These are phyloP conservation scores for Danielia oregonensis DNA, from an alignment of 805 yeast species.

Conservation along the genomic window DNA sequence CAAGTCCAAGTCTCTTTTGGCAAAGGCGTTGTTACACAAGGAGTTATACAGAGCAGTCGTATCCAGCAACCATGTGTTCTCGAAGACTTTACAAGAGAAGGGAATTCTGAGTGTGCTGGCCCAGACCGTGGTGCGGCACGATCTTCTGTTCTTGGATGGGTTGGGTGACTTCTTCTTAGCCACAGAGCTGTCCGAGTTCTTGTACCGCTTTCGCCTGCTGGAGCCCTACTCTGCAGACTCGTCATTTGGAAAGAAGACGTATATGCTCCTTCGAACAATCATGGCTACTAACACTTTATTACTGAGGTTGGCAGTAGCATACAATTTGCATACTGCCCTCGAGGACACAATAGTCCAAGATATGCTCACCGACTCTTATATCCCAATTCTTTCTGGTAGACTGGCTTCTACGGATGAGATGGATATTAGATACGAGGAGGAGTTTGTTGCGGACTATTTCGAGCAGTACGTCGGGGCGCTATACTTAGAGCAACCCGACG, in stretches of 20 bases:
- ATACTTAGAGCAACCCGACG: slow-evolving; percentile 33
- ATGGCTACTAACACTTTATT: slow-evolving; percentile 42
- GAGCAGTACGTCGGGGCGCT: slow-evolving; percentile 43
- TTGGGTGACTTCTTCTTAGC: slow-evolving; percentile 40
- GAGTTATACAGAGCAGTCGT: slow-evolving; percentile 32
- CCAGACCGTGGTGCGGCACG: slow-evolving; percentile 25
- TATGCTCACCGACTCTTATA: slow-evolving; percentile 23
- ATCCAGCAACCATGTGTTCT: slow-evolving; percentile 25
- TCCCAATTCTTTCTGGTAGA: slow-evolving; percentile 7
- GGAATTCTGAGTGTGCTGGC: slow-evolving; percentile 20
- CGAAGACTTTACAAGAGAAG: slow-evolving; percentile 13
- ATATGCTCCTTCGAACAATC: slow-evolving; percentile 27
- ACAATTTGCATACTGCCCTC: slow-evolving; percentile 31
- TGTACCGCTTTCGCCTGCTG: slow-evolving; percentile 23
- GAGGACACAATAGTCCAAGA: slow-evolving; percentile 25
- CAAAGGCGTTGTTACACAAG: slow-evolving; percentile 36
- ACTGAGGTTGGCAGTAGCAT: slow-evolving; percentile 32
- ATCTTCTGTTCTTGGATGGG: slow-evolving; percentile 38
- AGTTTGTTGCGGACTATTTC: slow-evolving; percentile 39
- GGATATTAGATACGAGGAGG: slow-evolving; percentile 32
- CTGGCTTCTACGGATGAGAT: not conserved
- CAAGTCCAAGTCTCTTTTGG: slow-evolving; percentile 24
- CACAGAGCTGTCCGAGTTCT: slow-evolving; percentile 31
- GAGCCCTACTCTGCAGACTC: slow-evolving; percentile 13
- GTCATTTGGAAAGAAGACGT: slow-evolving; percentile 24